A percentile compares a stretch with the other conserved stretches of the same genome.
phyloP scores from a whole-genome alignment of 352 stramenopile species.

The Peronospora farinosa region DNA sequence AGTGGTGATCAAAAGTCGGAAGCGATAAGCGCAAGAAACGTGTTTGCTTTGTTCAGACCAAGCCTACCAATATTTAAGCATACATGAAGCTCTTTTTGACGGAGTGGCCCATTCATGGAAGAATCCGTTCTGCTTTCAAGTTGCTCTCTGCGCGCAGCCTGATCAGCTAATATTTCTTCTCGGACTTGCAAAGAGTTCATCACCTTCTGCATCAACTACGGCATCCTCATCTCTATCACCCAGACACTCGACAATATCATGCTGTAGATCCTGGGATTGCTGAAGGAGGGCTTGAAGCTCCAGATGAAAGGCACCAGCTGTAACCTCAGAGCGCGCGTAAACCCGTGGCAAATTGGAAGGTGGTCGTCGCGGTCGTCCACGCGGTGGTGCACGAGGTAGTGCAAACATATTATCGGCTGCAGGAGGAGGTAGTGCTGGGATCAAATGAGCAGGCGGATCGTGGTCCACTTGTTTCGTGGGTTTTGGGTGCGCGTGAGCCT shows the following conservation, averaged over 20 bases:
- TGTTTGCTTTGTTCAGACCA: too few species aligned
- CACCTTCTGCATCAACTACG: conserved; percentile 1
- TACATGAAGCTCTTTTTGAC: background rate
- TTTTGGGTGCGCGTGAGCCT: conserved; percentile 21
- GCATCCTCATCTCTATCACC: conserved; percentile 8
- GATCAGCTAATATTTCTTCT: too few species aligned
- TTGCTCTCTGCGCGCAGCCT: too few species aligned
- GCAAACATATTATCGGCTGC: conserved; percentile 16
- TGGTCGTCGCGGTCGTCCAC: conserved; percentile 4
- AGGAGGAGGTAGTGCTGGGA: conserved; percentile 6
- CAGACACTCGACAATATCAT: conserved; percentile 9
- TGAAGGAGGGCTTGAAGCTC: conserved; percentile 24
- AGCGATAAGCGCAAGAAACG: too few species aligned
- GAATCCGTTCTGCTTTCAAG: too few species aligned
- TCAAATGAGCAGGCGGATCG: conserved; percentile 11
- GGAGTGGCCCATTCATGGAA: too few species aligned
- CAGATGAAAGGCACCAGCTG: conserved; percentile 9
- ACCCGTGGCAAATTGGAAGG: background rate
- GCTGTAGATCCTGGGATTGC: conserved; percentile 3
- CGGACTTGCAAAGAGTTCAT: background rate
- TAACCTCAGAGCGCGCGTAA: background rate
- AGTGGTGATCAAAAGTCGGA: too few species aligned
- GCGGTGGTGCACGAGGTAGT: conserved; percentile 12
- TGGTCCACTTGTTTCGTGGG: conserved; percentile 44
- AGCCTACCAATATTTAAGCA: too few species aligned